Evolutionary conservation across 2,329 filamentous ascomycete species (phyloP), one percentile per base, ranked within the genome.

Genomic region (Fusarium verrucosum): DNA sequence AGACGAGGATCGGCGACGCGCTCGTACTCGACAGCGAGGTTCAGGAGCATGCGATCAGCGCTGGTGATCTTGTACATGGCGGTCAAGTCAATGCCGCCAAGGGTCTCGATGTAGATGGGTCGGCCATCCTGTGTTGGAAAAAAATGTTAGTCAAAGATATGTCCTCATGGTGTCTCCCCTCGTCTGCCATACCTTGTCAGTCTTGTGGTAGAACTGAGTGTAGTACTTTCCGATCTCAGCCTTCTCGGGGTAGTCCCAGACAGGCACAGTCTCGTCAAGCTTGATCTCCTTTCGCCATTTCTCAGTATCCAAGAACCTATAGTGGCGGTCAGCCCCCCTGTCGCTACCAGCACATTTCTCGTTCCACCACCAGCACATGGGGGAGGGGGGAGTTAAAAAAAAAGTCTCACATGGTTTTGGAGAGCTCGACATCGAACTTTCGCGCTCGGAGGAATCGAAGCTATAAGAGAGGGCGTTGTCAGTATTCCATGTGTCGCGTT

Each of bases 171-270:
- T 45, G 19, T 41, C 50, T 59, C 50, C 30, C 36, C 36, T 28
- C 37, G 19, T 32, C 26, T 43, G 25, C 28, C 72, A 53, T 77
- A 89, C 88, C 81, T 92, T 93, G 80, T 95, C 92, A 13, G 89
- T 94, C 83, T 97, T 97, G 87, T 99, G 95, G 83, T 99, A 99
- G 84, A 95, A 99, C 81, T 99, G 95, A 43, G 92, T 92, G 81
- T 99, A 99, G 84, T 91, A 97, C 80, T 94, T 83, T 79, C 92
- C 92, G 58, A 99, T 86, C 75, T 94, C 78, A 52, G 86, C 73
- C 79, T 94, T 95, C 85, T 97, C 94, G 65, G 85, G 84, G 82
- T 97, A 97, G 59, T 95, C 88, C 83, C 96, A 97, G 70, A 82
- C 89, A 65, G 87, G 87, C 51, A 94, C 87, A 33, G 92, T 85